Evolutionary conservation across 257 asterid genomes (phyloP), one percentile per base, ranked within the genome.

Genomic region (Gentiana straminea): DNA sequence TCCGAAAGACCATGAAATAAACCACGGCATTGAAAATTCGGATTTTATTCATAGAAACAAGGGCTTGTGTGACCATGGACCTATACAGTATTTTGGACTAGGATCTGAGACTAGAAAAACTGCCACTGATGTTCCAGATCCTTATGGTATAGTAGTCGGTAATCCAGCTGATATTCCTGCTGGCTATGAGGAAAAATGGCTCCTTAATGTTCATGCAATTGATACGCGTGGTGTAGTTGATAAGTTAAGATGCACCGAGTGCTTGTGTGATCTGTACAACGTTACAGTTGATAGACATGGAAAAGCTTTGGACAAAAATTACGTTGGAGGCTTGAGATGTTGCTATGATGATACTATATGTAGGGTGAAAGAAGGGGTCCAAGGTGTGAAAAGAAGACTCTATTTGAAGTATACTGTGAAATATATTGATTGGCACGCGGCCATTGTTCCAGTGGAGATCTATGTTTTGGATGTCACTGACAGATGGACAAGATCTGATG

Each of bases 101-200:
- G 98, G 97, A 33, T 82, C 98, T 0, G 98, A 90, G 76, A 90
- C 96, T 3, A 77, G 98, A 5, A 73, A 56, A 58, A 90, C 98
- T 4, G 62, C 57, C 49, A 71, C 82, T 2, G n/a, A 59, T 4
- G 77, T 86, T 41, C 98, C 96, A 0, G 94, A 76, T 49, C 95
- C 95, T 49, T 86, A 83, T 47, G 93, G 90, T 7, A 83, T 89
- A 48, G 94, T 77, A 66, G 64, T 81, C 5, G 95, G 95, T 12
- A 77, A 72, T 64, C 78, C 81, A 4, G 77, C 37, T 0, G 77
- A 70, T 10, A 57, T 77, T 50, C 94, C 97, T 3, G 59, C 51
- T 41, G 97, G 88, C 5, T 81, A 72, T 33, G 97, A 86, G 67
- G 94, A 81, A 70, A 63, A 56, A 33, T 89, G 95, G 94, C 4